Evolutionary conservation across 805 yeast species (phyloP).

Genomic region (Kazachstania psychrophila): DNA sequence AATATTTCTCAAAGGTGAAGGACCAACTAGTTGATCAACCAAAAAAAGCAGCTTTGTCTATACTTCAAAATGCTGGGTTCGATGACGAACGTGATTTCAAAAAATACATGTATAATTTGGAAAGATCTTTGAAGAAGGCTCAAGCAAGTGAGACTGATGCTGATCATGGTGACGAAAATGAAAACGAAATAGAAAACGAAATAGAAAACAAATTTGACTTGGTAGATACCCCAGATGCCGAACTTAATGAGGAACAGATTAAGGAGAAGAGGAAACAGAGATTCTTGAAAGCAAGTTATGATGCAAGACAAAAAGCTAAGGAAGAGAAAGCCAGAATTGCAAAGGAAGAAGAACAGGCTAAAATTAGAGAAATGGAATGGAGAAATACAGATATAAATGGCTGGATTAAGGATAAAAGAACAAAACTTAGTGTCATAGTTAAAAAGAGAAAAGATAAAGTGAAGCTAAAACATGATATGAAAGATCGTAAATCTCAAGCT

Average conservation of each 20-base stretch:
- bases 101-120: constrained; percentile 55
- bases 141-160: constrained; percentile 57
- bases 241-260: constrained; percentile 66
- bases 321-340: constrained; percentile 66
- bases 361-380: constrained; percentile 64
- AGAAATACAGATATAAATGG: constrained; percentile 60
- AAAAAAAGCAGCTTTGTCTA: constrained; percentile 45
- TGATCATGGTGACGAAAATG: constrained; percentile 39
- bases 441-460: constrained; percentile 55
- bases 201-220: constrained; percentile 54
- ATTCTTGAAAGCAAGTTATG: constrained; percentile 75
- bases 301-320: constrained; percentile 76
- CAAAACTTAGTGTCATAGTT: constrained; percentile 50
- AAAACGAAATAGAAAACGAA: constrained; percentile 29
- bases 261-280: constrained; percentile 82
- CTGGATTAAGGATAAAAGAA: constrained; percentile 71
- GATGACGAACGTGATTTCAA: constrained; percentile 65
- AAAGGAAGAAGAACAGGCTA: constrained; percentile 49
- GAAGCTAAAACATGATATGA: constrained; percentile 65
- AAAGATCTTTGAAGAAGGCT: constrained; percentile 60
- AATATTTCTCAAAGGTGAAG: constrained; percentile 54
- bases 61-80: constrained; percentile 65
- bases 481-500: constrained; percentile 82
- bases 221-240: constrained; percentile 75
- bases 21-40: constrained; percentile 42